Evolutionary conservation across 2,329 filamentous ascomycete genomes (phyloP).

Genomic region (Colletotrichum cereale): DNA sequence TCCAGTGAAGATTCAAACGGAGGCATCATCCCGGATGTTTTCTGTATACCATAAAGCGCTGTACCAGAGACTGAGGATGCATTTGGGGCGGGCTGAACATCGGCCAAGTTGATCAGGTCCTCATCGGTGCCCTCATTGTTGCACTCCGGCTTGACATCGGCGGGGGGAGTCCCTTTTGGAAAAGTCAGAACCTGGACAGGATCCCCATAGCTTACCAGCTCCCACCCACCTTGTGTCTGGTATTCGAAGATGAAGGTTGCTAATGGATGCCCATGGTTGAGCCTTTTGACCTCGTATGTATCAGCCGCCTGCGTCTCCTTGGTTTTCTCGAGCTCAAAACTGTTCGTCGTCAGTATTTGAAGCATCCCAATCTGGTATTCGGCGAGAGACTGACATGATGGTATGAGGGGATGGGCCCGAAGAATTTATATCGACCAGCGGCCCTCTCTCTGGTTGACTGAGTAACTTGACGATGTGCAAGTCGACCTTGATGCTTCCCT

Average conservation of each 20-base stretch:
- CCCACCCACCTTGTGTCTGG: neutral
- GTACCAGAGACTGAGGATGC: rapidly evolving
- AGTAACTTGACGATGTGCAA: neutral
- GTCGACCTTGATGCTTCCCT: neutral
- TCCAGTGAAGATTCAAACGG: neutral
- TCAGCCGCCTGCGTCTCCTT: neutral
- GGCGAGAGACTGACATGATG: neutral
- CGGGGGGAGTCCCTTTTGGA: neutral
- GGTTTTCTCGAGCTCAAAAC: neutral
- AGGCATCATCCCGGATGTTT: neutral
- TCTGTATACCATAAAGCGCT: too few relatives aligned
- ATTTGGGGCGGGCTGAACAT: too few relatives aligned
- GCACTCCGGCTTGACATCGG: too few relatives aligned
- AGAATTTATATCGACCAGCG: neutral
- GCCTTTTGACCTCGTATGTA: neutral
- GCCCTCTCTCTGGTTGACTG: neutral
- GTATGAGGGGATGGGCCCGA: neutral
- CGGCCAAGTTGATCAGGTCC: neutral
- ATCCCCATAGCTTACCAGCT: neutral
- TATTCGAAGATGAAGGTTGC: slow-evolving; percentile 1
- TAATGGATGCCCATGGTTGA: neutral
- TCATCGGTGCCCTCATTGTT: neutral
- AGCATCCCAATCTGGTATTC: neutral
- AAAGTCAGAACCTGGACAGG: neutral
- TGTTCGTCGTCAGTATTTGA: neutral